phyloP scores from a whole-genome alignment of 2,329 filamentous ascomycete species.

The Colletotrichum tanaceti region DNA sequence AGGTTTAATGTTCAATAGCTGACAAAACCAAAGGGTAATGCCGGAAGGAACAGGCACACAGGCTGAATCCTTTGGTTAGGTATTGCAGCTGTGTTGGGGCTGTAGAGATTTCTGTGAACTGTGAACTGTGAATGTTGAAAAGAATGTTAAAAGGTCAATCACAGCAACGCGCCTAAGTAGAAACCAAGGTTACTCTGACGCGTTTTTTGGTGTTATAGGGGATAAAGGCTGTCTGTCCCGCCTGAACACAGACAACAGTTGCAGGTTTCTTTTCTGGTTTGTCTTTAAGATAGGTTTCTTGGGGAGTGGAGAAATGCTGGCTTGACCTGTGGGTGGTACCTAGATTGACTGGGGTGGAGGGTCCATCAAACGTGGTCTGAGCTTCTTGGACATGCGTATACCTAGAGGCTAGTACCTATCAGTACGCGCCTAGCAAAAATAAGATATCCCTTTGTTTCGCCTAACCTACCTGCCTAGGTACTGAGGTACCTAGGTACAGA shows the following conservation, averaged over 20 bases:
- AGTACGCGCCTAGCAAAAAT: too few species aligned
- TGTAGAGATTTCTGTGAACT: not conserved
- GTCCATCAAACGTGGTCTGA: not conserved
- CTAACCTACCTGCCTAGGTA: too few species aligned
- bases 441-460: too few species aligned
- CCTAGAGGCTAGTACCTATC: too few species aligned
- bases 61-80: not conserved
- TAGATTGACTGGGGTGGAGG: not conserved
- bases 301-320: not conserved
- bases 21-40: not conserved
- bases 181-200: conserved; percentile 2
- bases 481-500: too few species aligned
- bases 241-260: conserved; percentile 11
- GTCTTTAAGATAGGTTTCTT: conserved; percentile 7
- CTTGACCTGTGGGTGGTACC: not conserved
- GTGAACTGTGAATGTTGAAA: too few species aligned
- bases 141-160: not conserved
- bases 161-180: conserved; percentile 13
- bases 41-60: not conserved
- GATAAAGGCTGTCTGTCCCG: not conserved
- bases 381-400: conserved; percentile 17
- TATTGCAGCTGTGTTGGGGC: not conserved
- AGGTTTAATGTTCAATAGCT: not conserved
- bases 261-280: conserved; percentile 27
- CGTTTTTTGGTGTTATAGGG: conserved; percentile 30